Percentiles rank a stretch among this genome's conserved stretches.
Evolutionary conservation across 2,329 filamentous ascomycete genomes (phyloP).

Genomic region (Emydomyces testavorans): DNA sequence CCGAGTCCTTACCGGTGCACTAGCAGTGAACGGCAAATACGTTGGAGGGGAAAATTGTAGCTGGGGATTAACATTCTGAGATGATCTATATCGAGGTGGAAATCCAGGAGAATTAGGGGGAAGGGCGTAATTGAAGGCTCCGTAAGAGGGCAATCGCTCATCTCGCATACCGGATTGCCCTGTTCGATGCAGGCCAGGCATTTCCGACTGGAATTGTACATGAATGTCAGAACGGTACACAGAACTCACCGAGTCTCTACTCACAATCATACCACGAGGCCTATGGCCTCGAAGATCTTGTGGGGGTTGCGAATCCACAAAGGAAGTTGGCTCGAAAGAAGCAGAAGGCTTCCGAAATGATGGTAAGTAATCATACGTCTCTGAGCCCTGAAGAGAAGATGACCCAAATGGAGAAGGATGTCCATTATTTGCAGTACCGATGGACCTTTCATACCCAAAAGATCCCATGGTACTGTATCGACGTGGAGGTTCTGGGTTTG

Average conservation of each 20-base stretch:
- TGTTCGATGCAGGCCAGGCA: constrained; percentile 7
- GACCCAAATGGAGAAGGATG: not conserved
- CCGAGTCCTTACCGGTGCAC: constrained; percentile 1
- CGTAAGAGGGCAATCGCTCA: constrained; percentile 14
- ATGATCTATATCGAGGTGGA: constrained; percentile 14
- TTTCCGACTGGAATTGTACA: constrained; percentile 13
- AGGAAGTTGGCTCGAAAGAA: constrained; percentile 9
- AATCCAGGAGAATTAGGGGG: constrained; percentile 10
- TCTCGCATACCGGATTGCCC: constrained; percentile 6
- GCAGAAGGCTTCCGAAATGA: constrained; percentile 18
- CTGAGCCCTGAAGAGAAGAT: constrained; percentile 1
- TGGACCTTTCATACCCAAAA: not conserved
- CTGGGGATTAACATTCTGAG: constrained; percentile 5
- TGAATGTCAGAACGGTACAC: not conserved
- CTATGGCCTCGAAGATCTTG: constrained; percentile 16
- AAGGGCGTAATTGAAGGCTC: constrained; percentile 14
- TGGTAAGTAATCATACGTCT: constrained; percentile 2
- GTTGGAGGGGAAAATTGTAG: constrained; percentile 14
- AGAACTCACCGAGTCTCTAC: constrained; percentile 1
- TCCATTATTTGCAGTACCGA: not conserved
- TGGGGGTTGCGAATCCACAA: constrained; percentile 9
- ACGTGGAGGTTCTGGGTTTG: constrained; percentile 47
- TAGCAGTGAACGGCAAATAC: constrained; percentile 15
- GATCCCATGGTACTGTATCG: constrained; percentile 20
- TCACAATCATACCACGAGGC: constrained; percentile 16